These are phyloP conservation scores for Leishmania gerbilli DNA, from an alignment of 208 protist species.

Conservation along the genomic window DNA sequence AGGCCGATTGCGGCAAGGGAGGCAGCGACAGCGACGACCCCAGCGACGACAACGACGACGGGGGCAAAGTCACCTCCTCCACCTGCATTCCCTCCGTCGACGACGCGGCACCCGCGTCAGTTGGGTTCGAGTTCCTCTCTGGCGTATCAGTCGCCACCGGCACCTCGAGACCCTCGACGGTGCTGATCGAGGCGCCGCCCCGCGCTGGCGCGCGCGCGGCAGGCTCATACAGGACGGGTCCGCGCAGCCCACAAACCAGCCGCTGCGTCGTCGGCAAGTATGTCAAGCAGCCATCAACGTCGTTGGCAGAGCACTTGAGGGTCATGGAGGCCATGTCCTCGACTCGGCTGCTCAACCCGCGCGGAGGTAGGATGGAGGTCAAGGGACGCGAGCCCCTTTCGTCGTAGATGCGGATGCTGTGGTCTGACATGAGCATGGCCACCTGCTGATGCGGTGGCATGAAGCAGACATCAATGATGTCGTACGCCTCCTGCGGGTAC, in stretches of 20 bases:
- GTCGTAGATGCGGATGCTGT: conserved; percentile 78
- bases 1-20: neutral
- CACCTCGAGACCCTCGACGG: neutral
- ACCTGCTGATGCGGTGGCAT: conserved; percentile 49
- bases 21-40: conserved; percentile 4
- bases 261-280: conserved; percentile 49
- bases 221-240: conserved; percentile 68
- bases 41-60: conserved; percentile 1
- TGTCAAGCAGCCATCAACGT: conserved; percentile 68
- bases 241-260: conserved; percentile 71
- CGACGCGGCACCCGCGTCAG: neutral
- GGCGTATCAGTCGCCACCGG: neutral
- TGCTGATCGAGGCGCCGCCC: no score
- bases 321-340: conserved; percentile 70
- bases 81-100: neutral
- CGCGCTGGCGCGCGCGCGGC: neutral
- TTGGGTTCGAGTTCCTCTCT: neutral
- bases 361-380: conserved; percentile 50
- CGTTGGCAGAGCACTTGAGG: conserved; percentile 53
- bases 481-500: conserved; percentile 79
- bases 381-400: conserved; percentile 57
- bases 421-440: conserved; percentile 64
- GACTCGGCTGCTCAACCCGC: conserved; percentile 39
- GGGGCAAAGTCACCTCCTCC: neutral
- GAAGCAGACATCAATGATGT: conserved; percentile 71